Evolutionary conservation across 768 basidiomycete species (phyloP), one percentile per base, ranked within the genome.

Genomic region (Termitomyces sp.): DNA sequence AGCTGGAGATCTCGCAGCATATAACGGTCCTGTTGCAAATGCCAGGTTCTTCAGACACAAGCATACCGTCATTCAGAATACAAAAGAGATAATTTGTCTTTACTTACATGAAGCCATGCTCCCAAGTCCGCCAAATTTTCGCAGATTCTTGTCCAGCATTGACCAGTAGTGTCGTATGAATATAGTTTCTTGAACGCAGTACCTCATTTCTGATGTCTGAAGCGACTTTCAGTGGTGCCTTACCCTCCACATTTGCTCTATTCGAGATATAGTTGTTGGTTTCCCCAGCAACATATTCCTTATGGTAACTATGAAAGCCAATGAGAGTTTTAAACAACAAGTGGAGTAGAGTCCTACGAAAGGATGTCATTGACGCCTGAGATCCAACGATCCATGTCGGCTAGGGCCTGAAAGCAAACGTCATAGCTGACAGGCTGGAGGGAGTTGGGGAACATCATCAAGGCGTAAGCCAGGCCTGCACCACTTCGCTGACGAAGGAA

Each of bases 401-500:
- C 18, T 2, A 40, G 38, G 18, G 7, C 16, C 16, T 5, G 18
- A 16, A 40, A 40, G 38, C 38, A 67, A 16, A 59, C 40, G 0
- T 52, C 40, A 24, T 63, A 55, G 26, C 52, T 53, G 9, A 59
- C n/a, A 6, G 26, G 26, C 26, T 60, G 43, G 6, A 32, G 49
- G 8, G 58, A 40, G 35, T 58, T 61, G 5, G 63, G 57, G 26
- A 64, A 67, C 2, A 60, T 9, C 32, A 65, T 55, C 32, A 59
- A 53, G 9, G 57, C 48, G 24, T 53, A 61, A 9, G 14, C 64
- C 3, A 55, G 56, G 3, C 54, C 62, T 16, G 59, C 45, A 1
- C 61, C 62, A 11, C 55, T 61, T 40, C 54, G 57, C 4, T 60
- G 55, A 40, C 64, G 61, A 18, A 67, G 58, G 26, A 60, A 65